Evolutionary conservation across 345 rosid species (phyloP), one percentile per base, ranked within the genome.

Genomic region (Eucalyptus lansdowneana): DNA sequence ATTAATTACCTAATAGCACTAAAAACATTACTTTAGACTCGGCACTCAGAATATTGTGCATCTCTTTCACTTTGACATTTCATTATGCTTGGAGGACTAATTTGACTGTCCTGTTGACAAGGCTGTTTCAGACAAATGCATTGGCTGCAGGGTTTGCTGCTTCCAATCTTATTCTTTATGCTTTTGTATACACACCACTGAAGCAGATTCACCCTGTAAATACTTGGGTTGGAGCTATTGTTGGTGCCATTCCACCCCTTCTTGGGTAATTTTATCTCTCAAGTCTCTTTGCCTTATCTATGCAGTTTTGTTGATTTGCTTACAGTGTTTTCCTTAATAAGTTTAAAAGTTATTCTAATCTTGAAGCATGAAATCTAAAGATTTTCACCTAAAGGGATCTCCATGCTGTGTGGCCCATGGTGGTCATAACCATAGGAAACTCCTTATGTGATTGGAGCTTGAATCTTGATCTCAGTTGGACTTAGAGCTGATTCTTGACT

Each of bases 161-260:
- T 91, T 96, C 97, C 51, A 95, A 95, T 93, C 97, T 96, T 87
- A 72, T 94, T 76, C 97, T 96, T 58, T 96, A 93, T 54, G 97
- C 98, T 15, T 97, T 96, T 92, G 94, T 94, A 49, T 95, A 95
- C 87, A 96, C 98, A 56, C 98, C 97, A 50, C 92, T 98, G 96
- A 98, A 98, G 96, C 99, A 98, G 93, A 93, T 96, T 93, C 99
- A 98, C 93, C 99, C 99, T 37, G 94, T 95, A 88, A 97, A 98
- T 92, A 97, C 99, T 49, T 98, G 99, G 99, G 99, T 97, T 89
- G 99, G 99, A 40, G 99, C 99, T 81, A 93, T 98, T 93, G 99
- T 98, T 87, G 99, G 99, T 88, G 99, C 99, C 40, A 96, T 98
- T 91, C 99, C 99, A 9, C 99, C 99, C 29, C 96, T 98, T 89